A percentile compares a stretch with the other conserved stretches of the same genome.
phyloP scores from a whole-genome alignment of 2,329 filamentous ascomycete species.

The Xylaria sp. region DNA sequence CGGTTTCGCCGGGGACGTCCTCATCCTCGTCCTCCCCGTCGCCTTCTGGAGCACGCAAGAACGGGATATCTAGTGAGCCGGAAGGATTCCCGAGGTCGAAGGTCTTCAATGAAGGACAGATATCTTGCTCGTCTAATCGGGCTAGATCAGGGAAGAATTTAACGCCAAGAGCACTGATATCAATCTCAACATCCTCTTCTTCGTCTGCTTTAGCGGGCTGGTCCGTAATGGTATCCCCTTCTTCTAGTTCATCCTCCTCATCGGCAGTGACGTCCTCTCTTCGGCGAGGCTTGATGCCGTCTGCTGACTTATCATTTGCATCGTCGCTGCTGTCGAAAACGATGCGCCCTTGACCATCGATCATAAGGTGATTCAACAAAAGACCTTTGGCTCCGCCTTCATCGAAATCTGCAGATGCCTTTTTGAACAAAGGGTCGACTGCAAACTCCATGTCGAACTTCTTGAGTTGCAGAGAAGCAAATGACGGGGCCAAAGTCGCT shows the following conservation, averaged over 20 bases:
- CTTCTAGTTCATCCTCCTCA: constrained; percentile 48
- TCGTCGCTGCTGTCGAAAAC: constrained; percentile 99
- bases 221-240: constrained; percentile 46
- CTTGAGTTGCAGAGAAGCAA: constrained; percentile 87
- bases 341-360: constrained; percentile 88
- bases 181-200: constrained; percentile 73
- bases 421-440: constrained; percentile 98
- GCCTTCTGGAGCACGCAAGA: constrained; percentile 86
- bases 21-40: constrained; percentile 69
- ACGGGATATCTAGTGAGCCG: constrained; percentile 86
- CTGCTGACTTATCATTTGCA: constrained; percentile 56
- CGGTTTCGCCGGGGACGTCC: constrained; percentile 56
- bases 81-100: constrained; percentile 90
- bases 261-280: constrained; percentile 44
- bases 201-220: constrained; percentile 52
- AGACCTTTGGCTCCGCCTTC: constrained; percentile 96
- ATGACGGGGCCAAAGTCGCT: constrained; percentile 88
- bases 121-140: constrained; percentile 80
- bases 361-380: constrained; percentile 93
- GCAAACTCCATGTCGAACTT: constrained; percentile 97
- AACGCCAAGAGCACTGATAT: constrained; percentile 73
- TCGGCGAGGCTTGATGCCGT: constrained; percentile 46
- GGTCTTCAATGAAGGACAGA: constrained; percentile 92
- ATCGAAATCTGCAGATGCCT: constrained; percentile 96
- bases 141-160: constrained; percentile 87